phyloP scores from a whole-genome alignment of 768 basidiomycete species.

The Fomitopsis pulvina region DNA sequence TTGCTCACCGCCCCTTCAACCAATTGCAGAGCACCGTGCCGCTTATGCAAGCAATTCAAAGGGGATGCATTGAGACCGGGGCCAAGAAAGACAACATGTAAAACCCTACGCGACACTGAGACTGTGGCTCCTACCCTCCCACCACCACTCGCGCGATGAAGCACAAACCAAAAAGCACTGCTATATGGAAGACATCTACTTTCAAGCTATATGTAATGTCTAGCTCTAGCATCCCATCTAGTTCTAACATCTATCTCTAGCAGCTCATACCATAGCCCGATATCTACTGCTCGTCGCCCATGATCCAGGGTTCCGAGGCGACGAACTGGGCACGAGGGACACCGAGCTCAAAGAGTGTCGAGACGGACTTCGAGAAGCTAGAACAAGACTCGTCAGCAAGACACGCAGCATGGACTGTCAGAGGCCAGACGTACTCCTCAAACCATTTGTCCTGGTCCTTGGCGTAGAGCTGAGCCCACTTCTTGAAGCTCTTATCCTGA shows the following conservation, averaged over 20 bases:
- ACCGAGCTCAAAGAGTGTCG: slow-evolving; percentile 87
- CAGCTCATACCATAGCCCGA: neutral
- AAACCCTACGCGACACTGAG: no score
- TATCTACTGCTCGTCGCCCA: slow-evolving; percentile 40
- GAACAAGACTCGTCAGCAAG: slow-evolving; percentile 7
- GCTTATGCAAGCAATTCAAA: neutral
- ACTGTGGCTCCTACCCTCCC: no score
- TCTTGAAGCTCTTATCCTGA: slow-evolving; percentile 91
- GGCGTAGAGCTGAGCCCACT: slow-evolving; percentile 82
- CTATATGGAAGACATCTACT: neutral
- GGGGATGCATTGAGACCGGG: neutral
- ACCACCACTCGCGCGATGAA: no score
- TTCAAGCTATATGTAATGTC: neutral
- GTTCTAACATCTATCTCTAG: slow-evolving; percentile 2
- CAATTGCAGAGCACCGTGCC: neutral
- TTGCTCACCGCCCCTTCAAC: neutral
- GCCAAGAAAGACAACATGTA: neutral
- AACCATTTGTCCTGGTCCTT: slow-evolving; percentile 84
- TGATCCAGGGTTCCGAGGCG: slow-evolving; percentile 63
- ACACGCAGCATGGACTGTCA: neutral
- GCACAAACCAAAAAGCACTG: no score
- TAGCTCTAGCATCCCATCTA: neutral
- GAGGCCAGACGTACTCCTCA: slow-evolving; percentile 64
- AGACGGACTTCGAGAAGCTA: slow-evolving; percentile 79
- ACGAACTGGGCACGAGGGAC: slow-evolving; percentile 80